Evolutionary conservation across 2,329 filamentous ascomycete genomes (phyloP), one percentile per base, ranked within the genome.

Genomic region (Botrytis elliptica): DNA sequence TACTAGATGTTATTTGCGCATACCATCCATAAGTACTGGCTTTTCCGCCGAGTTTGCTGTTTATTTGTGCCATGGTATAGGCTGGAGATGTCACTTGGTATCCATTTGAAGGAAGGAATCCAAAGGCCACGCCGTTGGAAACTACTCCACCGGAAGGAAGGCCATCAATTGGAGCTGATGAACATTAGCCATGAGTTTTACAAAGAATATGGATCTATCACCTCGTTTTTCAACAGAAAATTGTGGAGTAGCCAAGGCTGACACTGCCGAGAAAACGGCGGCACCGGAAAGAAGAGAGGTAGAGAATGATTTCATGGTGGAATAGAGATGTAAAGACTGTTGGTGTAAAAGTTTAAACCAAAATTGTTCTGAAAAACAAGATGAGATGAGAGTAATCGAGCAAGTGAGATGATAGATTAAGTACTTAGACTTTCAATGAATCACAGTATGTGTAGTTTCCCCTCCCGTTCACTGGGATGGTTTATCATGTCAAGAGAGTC

Each of bases 31-130:
- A 74, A n/a, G 63, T 69, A 44, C 62, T 68, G 3, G 73, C 73
- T 67, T 69, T 72, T 16, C 40, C 44, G 14, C 71, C 72, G 18
- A 74, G 60, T 40, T 66, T 74, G 22, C 52, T 38, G 46, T 74
- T 72, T 29, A 74, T 57, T 22, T 72, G 42, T 38, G 70, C n/a
- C 70, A 74, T 74, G 16, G 62, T 69, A 57, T 74, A 74, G 20
- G 63, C 38, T 57, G 73, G 73, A 57, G 70, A 73, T 16, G 42
- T 4, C 25, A 70, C 64, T 40, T 65, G 14, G 18, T 40, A 72
- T 18, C 73, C 73, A 69, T 74, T 70, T 38, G 73, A 74, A 46
- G 73, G 73, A 55, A 72, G 55, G 9, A 74, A 74, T 16, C 73
- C 73, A 59, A 74, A 67, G 4, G 70, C 73, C 55, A 74, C 73